These are phyloP conservation scores for Skeletonema menzelii DNA, from an alignment of 108 stramenopile genomes.

Conservation along the genomic window DNA sequence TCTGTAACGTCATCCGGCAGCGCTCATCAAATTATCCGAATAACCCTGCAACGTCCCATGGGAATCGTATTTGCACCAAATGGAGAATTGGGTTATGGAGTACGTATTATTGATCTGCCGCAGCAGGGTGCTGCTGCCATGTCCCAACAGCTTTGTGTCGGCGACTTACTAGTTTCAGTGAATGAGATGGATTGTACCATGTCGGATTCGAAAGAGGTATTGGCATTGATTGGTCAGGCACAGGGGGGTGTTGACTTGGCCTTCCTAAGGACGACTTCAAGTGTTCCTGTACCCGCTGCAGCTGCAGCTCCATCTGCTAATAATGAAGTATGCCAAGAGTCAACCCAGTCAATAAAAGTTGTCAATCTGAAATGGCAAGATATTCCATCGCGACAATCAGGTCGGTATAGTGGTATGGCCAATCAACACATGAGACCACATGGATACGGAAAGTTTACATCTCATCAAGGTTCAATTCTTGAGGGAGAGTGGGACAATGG, in stretches of 20 bases:
- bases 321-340: neutral
- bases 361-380: neutral
- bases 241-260: neutral
- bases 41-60: neutral
- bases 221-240: neutral
- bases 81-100: neutral
- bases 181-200: neutral
- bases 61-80: neutral
- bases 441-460: neutral
- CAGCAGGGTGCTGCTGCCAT: neutral
- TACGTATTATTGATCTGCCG: neutral
- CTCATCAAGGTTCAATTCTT: neutral
- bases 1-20: neutral
- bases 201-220: neutral
- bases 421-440: conserved; percentile 2
- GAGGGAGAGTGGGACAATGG: neutral
- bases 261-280: neutral
- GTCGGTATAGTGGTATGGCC: neutral
- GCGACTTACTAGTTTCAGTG: neutral
- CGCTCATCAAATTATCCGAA: neutral
- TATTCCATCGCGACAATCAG: neutral
- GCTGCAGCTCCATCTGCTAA: neutral
- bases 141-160: neutral
- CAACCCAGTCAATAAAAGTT: neutral
- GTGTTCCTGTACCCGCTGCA: neutral